phyloP scores from a whole-genome alignment of 441 rosid species.

The Dalechampia spathulata region DNA sequence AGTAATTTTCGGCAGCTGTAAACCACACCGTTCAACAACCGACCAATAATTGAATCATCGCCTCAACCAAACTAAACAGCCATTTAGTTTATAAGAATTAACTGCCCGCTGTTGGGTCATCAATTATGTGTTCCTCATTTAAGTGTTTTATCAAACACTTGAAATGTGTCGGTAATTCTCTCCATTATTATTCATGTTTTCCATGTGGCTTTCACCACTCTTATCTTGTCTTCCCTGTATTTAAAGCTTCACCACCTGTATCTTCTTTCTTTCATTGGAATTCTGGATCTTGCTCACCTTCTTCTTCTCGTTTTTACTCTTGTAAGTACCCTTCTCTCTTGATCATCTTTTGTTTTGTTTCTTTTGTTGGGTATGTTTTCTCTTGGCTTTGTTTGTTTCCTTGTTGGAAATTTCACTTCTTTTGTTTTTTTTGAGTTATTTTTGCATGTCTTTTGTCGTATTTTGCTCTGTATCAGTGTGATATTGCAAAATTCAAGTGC shows the following conservation, averaged over 20 bases:
- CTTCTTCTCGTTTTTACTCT: background rate
- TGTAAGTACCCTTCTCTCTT: background rate
- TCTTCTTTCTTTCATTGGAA: background rate
- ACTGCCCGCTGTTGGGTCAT: background rate
- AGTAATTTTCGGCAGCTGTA: too few species aligned
- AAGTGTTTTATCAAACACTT: conserved; percentile 14
- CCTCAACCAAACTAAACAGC: background rate
- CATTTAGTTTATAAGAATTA: background rate
- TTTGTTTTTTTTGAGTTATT: too few species aligned
- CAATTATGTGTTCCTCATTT: conserved; percentile 19
- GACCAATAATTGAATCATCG: too few species aligned
- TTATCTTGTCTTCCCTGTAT: background rate
- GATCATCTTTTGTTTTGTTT: background rate
- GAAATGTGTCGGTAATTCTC: background rate
- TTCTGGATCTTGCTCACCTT: background rate
- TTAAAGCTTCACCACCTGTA: background rate
- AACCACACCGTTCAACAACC: too few species aligned
- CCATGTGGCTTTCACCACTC: background rate
- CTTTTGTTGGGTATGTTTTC: too few species aligned
- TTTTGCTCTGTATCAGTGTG: too few species aligned
- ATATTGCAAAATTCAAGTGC: background rate
- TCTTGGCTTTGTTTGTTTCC: too few species aligned
- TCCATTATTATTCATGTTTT: background rate
- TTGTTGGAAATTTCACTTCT: too few species aligned
- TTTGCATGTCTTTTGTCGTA: too few species aligned